A percentile compares a stretch with the other conserved stretches of the same genome.
These are phyloP conservation scores for Wickerhamiella sergipiensis DNA, from an alignment of 805 yeast species.

Conservation along the genomic window DNA sequence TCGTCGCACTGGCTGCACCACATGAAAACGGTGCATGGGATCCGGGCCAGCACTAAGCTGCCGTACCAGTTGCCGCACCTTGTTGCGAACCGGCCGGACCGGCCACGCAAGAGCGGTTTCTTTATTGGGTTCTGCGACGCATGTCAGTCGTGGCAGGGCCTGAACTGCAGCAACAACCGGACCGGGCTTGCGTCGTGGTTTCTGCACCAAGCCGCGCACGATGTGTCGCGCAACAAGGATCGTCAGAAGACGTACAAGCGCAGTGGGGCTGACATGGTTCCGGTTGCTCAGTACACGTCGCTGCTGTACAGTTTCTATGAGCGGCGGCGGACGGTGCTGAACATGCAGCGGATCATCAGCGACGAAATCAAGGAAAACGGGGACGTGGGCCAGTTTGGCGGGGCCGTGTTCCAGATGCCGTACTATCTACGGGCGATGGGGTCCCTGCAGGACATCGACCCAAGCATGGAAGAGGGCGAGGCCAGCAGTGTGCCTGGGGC, in stretches of 20 bases:
- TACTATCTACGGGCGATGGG: neutral
- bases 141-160: slow-evolving; percentile 2
- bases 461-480: neutral
- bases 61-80: neutral
- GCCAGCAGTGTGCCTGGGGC: neutral
- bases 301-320: neutral
- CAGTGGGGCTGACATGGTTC: neutral
- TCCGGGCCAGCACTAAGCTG: slow-evolving; percentile 1
- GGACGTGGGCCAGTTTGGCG: neutral
- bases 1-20: slow-evolving; percentile 3
- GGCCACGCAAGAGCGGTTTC: neutral
- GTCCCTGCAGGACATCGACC: neutral
- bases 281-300: neutral
- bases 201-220: slow-evolving; percentile 1
- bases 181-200: neutral
- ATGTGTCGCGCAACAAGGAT: neutral
- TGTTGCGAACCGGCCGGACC: neutral
- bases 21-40: slow-evolving; percentile 2
- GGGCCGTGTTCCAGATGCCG: neutral
- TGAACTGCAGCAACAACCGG: neutral
- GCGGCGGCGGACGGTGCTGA: neutral
- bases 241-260: neutral
- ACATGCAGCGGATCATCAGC: neutral
- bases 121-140: slow-evolving; percentile 1
- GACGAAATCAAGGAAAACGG: neutral